Evolutionary conservation across 2,329 filamentous ascomycete species (phyloP).

Genomic region (Aspergillus pseudotamarii): DNA sequence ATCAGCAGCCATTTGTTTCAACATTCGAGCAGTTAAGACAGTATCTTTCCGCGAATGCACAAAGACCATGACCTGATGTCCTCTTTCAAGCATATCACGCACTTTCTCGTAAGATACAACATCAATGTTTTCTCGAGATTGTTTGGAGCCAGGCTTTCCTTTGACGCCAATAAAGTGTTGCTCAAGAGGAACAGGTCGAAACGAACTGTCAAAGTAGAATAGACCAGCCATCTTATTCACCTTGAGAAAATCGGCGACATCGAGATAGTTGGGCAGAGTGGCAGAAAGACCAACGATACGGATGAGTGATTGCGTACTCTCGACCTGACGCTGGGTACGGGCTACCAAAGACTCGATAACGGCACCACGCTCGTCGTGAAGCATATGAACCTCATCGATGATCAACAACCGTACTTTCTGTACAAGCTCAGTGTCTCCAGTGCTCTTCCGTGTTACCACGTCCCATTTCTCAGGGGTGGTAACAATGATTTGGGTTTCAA

Average conservation of each 20-base stretch:
- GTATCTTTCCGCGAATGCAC: slow-evolving; percentile 97
- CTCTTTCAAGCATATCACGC: slow-evolving; percentile 82
- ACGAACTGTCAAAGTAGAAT: slow-evolving; percentile 96
- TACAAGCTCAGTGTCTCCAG: slow-evolving; percentile 93
- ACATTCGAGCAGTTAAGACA: slow-evolving; percentile 78
- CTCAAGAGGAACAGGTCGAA: slow-evolving; percentile 91
- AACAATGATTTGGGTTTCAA: slow-evolving; percentile 96
- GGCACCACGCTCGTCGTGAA: slow-evolving; percentile 94
- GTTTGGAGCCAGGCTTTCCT: slow-evolving; percentile 77
- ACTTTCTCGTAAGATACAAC: slow-evolving; percentile 90
- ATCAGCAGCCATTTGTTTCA: slow-evolving; percentile 84
- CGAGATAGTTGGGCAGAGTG: slow-evolving; percentile 92
- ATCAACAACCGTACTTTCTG: slow-evolving; percentile 96
- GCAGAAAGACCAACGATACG: slow-evolving; percentile 94
- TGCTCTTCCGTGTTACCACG: slow-evolving; percentile 94
- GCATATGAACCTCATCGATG: slow-evolving; percentile 99
- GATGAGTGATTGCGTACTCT: slow-evolving; percentile 96
- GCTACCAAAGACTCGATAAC: slow-evolving; percentile 96
- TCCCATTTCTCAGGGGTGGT: slow-evolving; percentile 99
- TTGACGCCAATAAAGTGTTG: slow-evolving; percentile 98
- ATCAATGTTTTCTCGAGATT: slow-evolving; percentile 87
- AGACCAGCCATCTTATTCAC: slow-evolving; percentile 91
- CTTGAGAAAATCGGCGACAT: slow-evolving; percentile 95
- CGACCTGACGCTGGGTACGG: slow-evolving; percentile 91
- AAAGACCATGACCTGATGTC: slow-evolving; percentile 99